Percentiles rank a stretch among this genome's conserved stretches.
These are phyloP conservation scores for Colletotrichum camelliae DNA, from an alignment of 2,329 filamentous ascomycete genomes.

Conservation along the genomic window DNA sequence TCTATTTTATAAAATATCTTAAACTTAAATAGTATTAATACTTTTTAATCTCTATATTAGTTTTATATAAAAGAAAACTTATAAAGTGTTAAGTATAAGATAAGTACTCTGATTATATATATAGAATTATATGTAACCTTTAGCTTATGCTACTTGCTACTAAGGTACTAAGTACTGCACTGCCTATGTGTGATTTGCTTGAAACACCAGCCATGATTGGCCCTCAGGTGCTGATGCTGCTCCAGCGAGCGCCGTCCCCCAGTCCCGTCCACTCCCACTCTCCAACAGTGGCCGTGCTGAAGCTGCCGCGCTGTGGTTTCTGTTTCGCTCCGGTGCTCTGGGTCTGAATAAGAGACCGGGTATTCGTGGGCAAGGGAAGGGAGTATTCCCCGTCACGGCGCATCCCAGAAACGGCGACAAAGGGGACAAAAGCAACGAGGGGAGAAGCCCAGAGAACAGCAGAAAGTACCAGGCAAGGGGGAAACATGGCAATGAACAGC, in stretches of 20 bases:
- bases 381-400: background rate
- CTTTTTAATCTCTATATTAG: no score
- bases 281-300: slow-evolving; percentile 1
- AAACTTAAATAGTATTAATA: no score
- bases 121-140: no score
- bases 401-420: background rate
- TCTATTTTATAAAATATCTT: no score
- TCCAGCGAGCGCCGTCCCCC: background rate
- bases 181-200: background rate
- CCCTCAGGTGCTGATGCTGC: background rate
- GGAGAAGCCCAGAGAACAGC: fast-evolving
- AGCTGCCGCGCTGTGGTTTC: background rate
- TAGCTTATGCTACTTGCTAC: no score
- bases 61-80: no score
- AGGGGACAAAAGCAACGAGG: background rate
- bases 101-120: no score
- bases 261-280: background rate
- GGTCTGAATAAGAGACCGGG: background rate
- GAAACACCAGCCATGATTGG: slow-evolving; percentile 14
- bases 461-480: background rate
- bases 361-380: background rate
- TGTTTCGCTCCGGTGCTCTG: background rate
- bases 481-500: background rate
- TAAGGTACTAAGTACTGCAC: no score
- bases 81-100: no score